Conservation (phyloP, 108 stramenopile species). For the Stephanodiscus minutulus region DNA sequence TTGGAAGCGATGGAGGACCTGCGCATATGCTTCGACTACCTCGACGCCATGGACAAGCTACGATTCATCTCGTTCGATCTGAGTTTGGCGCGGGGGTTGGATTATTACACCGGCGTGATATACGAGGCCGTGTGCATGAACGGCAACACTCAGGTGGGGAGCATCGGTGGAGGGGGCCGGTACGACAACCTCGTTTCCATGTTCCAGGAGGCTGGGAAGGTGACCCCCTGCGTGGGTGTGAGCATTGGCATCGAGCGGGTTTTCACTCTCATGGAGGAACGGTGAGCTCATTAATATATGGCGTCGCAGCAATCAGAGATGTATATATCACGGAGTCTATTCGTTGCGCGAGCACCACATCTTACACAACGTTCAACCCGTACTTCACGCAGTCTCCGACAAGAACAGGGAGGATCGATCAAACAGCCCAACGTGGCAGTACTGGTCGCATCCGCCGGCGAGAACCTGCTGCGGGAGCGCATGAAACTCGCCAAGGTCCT, state of each 20-base stretch:
- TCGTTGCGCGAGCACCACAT: not conserved
- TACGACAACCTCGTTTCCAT: slow-evolving; percentile 94
- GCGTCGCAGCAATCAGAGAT: not conserved
- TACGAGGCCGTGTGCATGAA: slow-evolving; percentile 90
- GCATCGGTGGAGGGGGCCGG: slow-evolving; percentile 91
- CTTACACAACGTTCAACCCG: not conserved
- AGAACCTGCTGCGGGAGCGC: slow-evolving; percentile 63
- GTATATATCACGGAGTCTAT: not conserved
- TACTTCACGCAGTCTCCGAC: slow-evolving; percentile 32
- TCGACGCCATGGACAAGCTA: slow-evolving; percentile 87
- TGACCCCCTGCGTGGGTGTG: slow-evolving; percentile 91
- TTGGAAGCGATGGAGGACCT: slow-evolving; percentile 85
- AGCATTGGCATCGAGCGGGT: slow-evolving; percentile 93
- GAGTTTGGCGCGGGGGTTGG: slow-evolving; percentile 88
- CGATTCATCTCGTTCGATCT: slow-evolving; percentile 79
- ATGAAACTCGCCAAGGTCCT: slow-evolving; percentile 80
- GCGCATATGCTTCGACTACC: slow-evolving; percentile 83
- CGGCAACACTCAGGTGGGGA: slow-evolving; percentile 81
- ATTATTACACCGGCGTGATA: slow-evolving; percentile 95
- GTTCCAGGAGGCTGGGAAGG: slow-evolving; percentile 82
- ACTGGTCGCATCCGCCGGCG: slow-evolving; percentile 82
- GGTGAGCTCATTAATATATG: slow-evolving; percentile 36
- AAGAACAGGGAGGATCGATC: slow-evolving; percentile 61
- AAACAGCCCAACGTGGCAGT: slow-evolving; percentile 72
- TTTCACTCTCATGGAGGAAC: slow-evolving; percentile 90